These are phyloP conservation scores for Zopfochytrium polystomum DNA, from an alignment of 371 early-diverging fungal genomes.

Conservation along the genomic window DNA sequence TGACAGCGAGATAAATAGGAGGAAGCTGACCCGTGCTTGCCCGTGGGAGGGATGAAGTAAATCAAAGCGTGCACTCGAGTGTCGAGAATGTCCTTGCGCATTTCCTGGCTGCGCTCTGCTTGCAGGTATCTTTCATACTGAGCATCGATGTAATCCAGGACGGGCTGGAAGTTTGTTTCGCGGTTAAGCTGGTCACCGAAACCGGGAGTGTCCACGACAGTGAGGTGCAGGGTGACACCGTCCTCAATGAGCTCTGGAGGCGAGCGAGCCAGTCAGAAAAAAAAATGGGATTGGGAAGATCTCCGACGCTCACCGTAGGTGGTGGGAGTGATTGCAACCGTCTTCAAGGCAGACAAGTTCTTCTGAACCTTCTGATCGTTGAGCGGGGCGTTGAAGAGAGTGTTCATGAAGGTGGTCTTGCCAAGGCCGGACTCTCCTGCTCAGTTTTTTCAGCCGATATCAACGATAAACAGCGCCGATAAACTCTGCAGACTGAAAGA, in stretches of 20 bases:
- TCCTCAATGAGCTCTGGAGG: slow-evolving; percentile 45
- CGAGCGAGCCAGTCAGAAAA: neutral
- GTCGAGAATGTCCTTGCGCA: slow-evolving; percentile 52
- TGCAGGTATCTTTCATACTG: slow-evolving; percentile 51
- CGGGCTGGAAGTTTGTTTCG: slow-evolving; percentile 42
- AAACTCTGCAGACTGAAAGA: too few species aligned
- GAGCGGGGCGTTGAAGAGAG: slow-evolving; percentile 57
- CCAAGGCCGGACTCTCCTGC: slow-evolving; percentile 57
- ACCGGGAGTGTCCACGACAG: too few species aligned
- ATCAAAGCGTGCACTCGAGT: slow-evolving; percentile 62
- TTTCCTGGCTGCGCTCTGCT: slow-evolving; percentile 61
- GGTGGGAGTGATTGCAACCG: slow-evolving; percentile 39
- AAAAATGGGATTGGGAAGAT: neutral
- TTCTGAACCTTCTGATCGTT: slow-evolving; percentile 40
- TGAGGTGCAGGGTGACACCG: slow-evolving; percentile 52
- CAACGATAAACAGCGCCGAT: too few species aligned
- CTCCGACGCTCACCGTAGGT: slow-evolving; percentile 37
- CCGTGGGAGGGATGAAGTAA: slow-evolving; percentile 54
- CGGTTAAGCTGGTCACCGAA: slow-evolving; percentile 22
- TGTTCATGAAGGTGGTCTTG: slow-evolving; percentile 64
- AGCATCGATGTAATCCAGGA: slow-evolving; percentile 53
- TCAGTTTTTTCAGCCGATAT: too few species aligned
- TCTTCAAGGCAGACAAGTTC: slow-evolving; percentile 40
- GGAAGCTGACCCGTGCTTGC: slow-evolving; percentile 31
- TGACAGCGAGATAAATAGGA: neutral